phyloP scores from a whole-genome alignment of 257 asterid genomes.

The Eucommia ulmoides region DNA sequence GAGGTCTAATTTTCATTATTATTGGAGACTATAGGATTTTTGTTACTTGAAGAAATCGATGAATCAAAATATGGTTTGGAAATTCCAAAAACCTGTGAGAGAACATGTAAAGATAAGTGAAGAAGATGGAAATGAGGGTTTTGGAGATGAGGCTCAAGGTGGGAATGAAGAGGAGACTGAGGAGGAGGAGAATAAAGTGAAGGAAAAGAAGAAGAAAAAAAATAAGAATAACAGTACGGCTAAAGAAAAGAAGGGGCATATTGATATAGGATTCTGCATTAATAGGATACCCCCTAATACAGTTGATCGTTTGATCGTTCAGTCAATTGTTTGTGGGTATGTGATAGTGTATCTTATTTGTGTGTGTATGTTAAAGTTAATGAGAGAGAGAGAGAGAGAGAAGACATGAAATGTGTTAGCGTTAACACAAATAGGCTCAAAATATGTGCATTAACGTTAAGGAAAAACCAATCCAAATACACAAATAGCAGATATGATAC shows the following conservation, averaged over 20 bases:
- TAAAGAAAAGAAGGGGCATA: slow-evolving; percentile 17
- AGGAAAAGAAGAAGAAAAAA: slow-evolving; percentile 22
- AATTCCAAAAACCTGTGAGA: slow-evolving; percentile 24
- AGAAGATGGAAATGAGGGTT: slow-evolving; percentile 22
- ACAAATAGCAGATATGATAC: too few species aligned
- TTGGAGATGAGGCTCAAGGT: neutral
- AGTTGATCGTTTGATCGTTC: too few species aligned
- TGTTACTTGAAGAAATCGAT: slow-evolving; percentile 83
- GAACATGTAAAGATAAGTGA: slow-evolving; percentile 15
- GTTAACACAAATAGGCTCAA: too few species aligned
- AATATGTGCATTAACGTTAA: too few species aligned
- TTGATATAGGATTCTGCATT: too few species aligned
- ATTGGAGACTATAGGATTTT: slow-evolving; percentile 47
- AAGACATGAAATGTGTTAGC: too few species aligned
- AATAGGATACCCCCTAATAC: too few species aligned
- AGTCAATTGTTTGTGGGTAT: too few species aligned
- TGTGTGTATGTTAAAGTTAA: too few species aligned
- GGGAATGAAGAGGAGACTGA: slow-evolving; percentile 12
- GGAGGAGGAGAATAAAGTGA: slow-evolving; percentile 18
- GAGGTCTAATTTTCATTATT: neutral
- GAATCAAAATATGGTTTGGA: slow-evolving; percentile 58
- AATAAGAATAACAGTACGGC: slow-evolving; percentile 19
- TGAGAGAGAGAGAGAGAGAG: too few species aligned
- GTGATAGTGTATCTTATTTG: too few species aligned
- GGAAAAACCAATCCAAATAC: too few species aligned